Base-by-base conservation (phyloP, 306 rosid species). In the Prosopis cineraria region DNA sequence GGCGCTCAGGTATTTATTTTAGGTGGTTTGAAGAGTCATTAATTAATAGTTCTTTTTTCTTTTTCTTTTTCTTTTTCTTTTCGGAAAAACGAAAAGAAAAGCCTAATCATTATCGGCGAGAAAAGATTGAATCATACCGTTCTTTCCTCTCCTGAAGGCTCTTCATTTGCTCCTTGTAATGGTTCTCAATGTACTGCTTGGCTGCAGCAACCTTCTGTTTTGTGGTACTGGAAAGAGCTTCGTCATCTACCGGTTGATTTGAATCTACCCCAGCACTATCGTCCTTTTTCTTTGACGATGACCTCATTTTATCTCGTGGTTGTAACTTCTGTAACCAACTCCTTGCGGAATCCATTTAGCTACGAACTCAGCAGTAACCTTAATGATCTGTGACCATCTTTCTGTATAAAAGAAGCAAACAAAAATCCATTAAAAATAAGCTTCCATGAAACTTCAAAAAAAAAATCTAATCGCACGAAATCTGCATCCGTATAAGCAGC, bases 91-190 rank as follows among this genome's bases (percentile, higher is more conserved):
- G n/a, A n/a, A n/a, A 71, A 22, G 27, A 25, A 44, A 19, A 39
- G 78, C 5, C 36, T 13, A 30, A 13, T 27, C 12, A 75, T 62
- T 65, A 64, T 44, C 74, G 68, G 52, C 65, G 37, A 0, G 12
- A 55, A 63, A 25, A 48, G 12, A 25, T 24, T 4, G 58, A 72
- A 31, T 12, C 90, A 73, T 86, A 95, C 99, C 99, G 86, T 72
- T 95, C 99, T 79, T 77, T 95, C 86, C 99, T 91, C 78, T 96
- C 99, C 82, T 91, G 98, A 68, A 96, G 90, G 74, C 75, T 93
- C 89, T 91, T 96, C 98, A 86, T 93, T 80, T 96, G 98, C 88
- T 93, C 99, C 89, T 96, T 96, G 85, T 96, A 96, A 82, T 93
- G 97, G 33, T 93, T 96, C 85, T 96, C 99, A 39, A 96, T 96